A percentile compares a stretch with the other conserved stretches of the same genome.
phyloP scores from a whole-genome alignment of 352 stramenopile species.

The Pythium folliculosum region DNA sequence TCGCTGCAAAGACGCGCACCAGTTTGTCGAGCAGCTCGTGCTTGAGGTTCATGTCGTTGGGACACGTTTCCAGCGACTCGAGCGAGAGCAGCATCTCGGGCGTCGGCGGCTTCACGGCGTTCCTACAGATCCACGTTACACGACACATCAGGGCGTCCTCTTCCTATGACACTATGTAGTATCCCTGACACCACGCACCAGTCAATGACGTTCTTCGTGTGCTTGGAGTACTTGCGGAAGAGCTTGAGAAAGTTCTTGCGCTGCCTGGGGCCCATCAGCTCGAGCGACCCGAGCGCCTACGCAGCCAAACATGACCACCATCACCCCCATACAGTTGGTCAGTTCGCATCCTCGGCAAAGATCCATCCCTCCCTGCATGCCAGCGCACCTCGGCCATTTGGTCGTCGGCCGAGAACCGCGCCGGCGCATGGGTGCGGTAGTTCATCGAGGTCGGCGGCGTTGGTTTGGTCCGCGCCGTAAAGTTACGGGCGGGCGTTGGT shows the following conservation, averaged over 20 bases:
- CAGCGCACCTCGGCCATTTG: constrained; percentile 80
- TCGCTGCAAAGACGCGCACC: constrained; percentile 34
- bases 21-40: constrained; percentile 96
- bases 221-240: constrained; percentile 88
- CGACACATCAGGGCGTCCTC: neutral
- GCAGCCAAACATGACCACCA: no score
- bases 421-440: constrained; percentile 87
- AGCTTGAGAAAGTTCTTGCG: constrained; percentile 89
- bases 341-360: neutral
- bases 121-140: constrained; percentile 38
- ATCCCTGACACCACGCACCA: constrained; percentile 42
- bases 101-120: constrained; percentile 74
- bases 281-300: constrained; percentile 74
- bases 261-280: constrained; percentile 79
- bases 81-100: constrained; percentile 71
- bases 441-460: constrained; percentile 48
- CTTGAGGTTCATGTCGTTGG: constrained; percentile 91
- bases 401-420: constrained; percentile 84
- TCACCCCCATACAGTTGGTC: neutral
- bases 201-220: constrained; percentile 81
- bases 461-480: neutral
- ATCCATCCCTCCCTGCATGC: neutral
- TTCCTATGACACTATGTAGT: neutral
- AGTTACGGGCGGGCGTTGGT: no score
- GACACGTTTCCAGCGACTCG: constrained; percentile 83